Conservation (phyloP, 371 early-diverging fungal genomes). For the Apophysomyces sp. region DNA sequence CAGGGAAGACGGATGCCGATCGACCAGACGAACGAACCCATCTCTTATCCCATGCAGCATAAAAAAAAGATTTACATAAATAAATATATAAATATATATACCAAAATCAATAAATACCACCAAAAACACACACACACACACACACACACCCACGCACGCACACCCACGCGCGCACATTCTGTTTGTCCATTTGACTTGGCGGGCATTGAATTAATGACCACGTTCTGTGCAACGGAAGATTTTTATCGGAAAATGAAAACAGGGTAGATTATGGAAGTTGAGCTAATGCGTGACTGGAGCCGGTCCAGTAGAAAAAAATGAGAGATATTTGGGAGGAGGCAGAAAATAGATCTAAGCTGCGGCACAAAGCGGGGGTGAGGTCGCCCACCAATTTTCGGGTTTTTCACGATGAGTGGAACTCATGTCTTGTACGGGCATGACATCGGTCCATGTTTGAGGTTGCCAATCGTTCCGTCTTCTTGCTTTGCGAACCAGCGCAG, state of each 20-base stretch:
- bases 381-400: slow-evolving; percentile 20
- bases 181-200: neutral
- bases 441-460: slow-evolving; percentile 11
- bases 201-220: neutral
- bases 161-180: neutral
- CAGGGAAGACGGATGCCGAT: neutral
- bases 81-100: too few species aligned
- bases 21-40: neutral
- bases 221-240: neutral
- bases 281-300: neutral
- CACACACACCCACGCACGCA: neutral
- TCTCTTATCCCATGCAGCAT: neutral
- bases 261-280: neutral
- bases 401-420: neutral
- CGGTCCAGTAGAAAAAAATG: neutral
- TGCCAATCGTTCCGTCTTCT: slow-evolving; percentile 7
- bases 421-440: slow-evolving; percentile 11
- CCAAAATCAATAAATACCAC: too few species aligned
- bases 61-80: neutral
- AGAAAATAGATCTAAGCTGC: neutral
- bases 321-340: too few species aligned
- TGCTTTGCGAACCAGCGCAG: slow-evolving; percentile 8
- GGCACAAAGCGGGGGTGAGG: slow-evolving; percentile 10
- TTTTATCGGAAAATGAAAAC: neutral
- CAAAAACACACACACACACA: too few species aligned